Evolutionary conservation across 1,284 basidiomycete species (phyloP), one percentile per base, ranked within the genome.

Genomic region (Ganoderma boninense): DNA sequence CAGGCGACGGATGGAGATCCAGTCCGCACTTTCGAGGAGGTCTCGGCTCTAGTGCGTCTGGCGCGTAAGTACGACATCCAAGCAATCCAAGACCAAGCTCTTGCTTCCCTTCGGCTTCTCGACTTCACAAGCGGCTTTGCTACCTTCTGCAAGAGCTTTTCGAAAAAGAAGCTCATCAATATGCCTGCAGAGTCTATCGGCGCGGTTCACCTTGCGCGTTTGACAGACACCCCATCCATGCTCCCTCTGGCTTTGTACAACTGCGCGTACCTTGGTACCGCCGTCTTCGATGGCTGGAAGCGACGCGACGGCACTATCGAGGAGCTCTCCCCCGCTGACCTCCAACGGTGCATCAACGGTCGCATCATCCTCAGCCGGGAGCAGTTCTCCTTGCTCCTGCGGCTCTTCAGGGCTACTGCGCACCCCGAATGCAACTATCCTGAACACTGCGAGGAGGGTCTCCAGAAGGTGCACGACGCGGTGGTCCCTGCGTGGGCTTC

Each of bases 211-310:
- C 40, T 62, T 23, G 68, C 68, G 2, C 60, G 61, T 4, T 59
- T 69, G n/a, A 57, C 44, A 0, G 46, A 60, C 20, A 56, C 44
- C 11, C 40, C 18, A 7, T 26, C 59, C 4, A 6, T 69, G n/a
- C 61, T 69, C 16, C 64, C 68, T n/a, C 13, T 20, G 42, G 68
- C 68, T 4, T 23, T 66, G 13, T 62, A 57, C 32, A 5, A 8
- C n/a, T 66, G 64, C 60, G 44, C 59, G 23, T 29, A 10, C 23
- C 64, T 46, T 2, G 26, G 57, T n/a, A 32, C 56, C n/a, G 46
- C 18, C 11, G 16, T 69, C 10, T 6, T 67, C 7, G 49, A 63
- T 26, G 61, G 66, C 16, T 67, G 38, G 38, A 63, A 20, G 14
- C 66, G 23, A 8, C 52, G 63, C 18, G 49, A 67, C 35, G 67